Conservation (phyloP, 768 basidiomycete species). For the Kwoniella botswanensis region DNA sequence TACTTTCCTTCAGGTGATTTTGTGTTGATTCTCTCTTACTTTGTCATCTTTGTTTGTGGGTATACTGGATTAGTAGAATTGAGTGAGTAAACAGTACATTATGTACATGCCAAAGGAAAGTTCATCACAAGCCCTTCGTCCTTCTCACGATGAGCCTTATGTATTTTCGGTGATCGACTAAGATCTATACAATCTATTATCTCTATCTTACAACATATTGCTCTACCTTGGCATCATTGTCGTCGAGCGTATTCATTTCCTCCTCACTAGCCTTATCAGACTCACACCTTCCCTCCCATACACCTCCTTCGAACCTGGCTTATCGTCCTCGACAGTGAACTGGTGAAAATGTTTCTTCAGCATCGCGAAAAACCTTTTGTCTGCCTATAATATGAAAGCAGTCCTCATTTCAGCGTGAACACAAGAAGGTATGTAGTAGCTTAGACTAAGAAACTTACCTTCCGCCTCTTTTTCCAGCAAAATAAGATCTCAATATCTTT, state of each 20-base stretch:
- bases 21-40: too few relatives aligned
- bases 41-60: too few relatives aligned
- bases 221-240: background rate
- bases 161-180: background rate
- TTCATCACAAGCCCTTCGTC: too few relatives aligned
- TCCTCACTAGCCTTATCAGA: slow-evolving; percentile 43
- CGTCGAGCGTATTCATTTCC: slow-evolving; percentile 19
- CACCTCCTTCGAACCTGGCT: slow-evolving; percentile 47
- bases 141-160: background rate
- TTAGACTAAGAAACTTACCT: slow-evolving; percentile 61
- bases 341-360: slow-evolving; percentile 76
- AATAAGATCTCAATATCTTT: slow-evolving; percentile 73
- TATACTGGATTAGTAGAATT: too few relatives aligned
- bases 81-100: too few relatives aligned
- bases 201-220: background rate
- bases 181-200: background rate
- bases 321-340: slow-evolving; percentile 46
- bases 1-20: too few relatives aligned
- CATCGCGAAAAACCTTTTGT: slow-evolving; percentile 81
- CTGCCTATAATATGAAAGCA: slow-evolving; percentile 65
- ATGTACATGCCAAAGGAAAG: too few relatives aligned
- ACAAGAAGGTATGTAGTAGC: too few relatives aligned
- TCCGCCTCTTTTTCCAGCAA: slow-evolving; percentile 91
- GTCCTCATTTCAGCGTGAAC: background rate
- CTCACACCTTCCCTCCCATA: slow-evolving; percentile 54